phyloP scores from a whole-genome alignment of 2,329 filamentous ascomycete species.

The Clonostachys rhizophaga region DNA sequence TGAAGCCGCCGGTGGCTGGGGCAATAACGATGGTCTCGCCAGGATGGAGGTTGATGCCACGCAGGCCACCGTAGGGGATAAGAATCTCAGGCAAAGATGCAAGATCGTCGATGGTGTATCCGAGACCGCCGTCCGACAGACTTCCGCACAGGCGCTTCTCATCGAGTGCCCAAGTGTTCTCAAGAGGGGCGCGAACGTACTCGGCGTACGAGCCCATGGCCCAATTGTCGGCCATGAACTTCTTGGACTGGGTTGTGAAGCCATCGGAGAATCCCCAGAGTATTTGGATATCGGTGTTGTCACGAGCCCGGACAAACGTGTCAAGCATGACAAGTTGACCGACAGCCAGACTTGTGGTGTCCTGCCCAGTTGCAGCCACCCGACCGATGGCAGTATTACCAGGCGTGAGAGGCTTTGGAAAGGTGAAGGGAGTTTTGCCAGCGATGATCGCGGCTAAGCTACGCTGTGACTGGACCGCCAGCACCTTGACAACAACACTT shows the following conservation, averaged over 20 bases:
- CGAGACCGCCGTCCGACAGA: too few species aligned
- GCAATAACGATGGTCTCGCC: constrained; percentile 43
- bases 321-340: constrained; percentile 27
- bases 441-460: not conserved
- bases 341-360: constrained; percentile 18
- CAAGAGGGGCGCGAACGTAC: constrained; percentile 20
- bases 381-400: constrained; percentile 21
- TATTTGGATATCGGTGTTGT: constrained; percentile 15
- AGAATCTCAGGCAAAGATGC: constrained; percentile 20
- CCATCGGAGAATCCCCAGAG: constrained; percentile 20
- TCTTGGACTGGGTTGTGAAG: constrained; percentile 9
- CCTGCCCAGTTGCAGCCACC: constrained; percentile 21
- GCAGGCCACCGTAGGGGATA: constrained; percentile 38
- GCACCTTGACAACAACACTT: not conserved
- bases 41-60: constrained; percentile 29
- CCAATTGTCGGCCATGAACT: constrained; percentile 19
- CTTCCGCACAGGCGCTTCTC: constrained; percentile 14
- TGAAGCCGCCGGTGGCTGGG: constrained; percentile 45
- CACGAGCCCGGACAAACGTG: constrained; percentile 17
- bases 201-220: constrained; percentile 21
- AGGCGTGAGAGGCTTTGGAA: not conserved
- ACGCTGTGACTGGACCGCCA: not conserved
- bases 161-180: constrained; percentile 23
- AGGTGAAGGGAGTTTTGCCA: not conserved
- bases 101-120: constrained; percentile 14